Conservation (phyloP, 163 green algal species). For the Coccomyxa subellipsoidea region DNA sequence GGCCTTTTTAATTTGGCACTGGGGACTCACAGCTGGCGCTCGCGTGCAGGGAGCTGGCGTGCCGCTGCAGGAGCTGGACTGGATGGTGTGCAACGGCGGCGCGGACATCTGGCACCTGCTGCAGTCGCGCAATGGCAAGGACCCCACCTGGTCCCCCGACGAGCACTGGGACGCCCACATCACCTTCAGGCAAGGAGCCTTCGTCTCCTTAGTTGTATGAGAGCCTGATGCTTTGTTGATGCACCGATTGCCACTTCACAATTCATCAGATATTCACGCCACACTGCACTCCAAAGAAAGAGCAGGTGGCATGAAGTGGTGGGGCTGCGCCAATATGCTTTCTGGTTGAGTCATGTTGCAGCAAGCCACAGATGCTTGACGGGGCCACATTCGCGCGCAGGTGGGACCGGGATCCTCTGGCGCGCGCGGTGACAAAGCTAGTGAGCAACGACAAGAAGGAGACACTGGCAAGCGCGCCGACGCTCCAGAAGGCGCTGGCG, state of each 20-base stretch:
- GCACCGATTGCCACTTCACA: too few species aligned
- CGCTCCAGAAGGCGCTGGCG: constrained; percentile 27
- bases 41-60: constrained; percentile 35
- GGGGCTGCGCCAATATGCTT: not conserved
- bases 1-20: too few species aligned
- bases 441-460: constrained; percentile 8
- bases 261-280: too few species aligned
- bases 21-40: not conserved
- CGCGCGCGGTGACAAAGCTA: constrained; percentile 54
- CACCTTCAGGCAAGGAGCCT: constrained; percentile 19
- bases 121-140: not conserved
- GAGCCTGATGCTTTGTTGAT: too few species aligned
- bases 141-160: constrained; percentile 38
- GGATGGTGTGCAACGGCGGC: constrained; percentile 67
- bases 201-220: too few species aligned
- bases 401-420: constrained; percentile 49
- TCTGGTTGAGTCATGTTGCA: not conserved
- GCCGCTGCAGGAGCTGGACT: constrained; percentile 52
- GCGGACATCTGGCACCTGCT: constrained; percentile 60
- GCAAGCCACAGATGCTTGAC: too few species aligned
- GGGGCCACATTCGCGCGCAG: not conserved
- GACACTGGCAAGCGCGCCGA: constrained; percentile 1
- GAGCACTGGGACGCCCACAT: constrained; percentile 55
- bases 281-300: too few species aligned
- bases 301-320: too few species aligned